Conservation (phyloP, 2,329 filamentous ascomycete genomes). For the Aplosporella prunicola region DNA sequence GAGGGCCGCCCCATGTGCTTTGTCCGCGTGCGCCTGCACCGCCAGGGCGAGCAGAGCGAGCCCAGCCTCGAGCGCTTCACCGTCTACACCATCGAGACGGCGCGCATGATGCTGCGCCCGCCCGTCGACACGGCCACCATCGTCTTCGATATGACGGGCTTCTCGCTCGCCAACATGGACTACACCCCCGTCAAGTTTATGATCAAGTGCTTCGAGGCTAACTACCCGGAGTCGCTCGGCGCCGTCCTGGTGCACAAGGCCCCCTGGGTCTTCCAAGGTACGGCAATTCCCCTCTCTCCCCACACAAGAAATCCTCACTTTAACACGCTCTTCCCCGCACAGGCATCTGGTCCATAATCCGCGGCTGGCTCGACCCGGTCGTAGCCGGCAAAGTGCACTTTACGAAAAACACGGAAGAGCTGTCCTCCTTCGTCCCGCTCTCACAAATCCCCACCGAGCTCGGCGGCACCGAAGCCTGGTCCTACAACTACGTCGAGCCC, state of each 20-base stretch:
- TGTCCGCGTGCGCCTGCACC: constrained; percentile 74
- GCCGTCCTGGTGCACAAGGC: constrained; percentile 89
- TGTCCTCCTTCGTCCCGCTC: constrained; percentile 65
- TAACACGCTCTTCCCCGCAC: constrained; percentile 1
- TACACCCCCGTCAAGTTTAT: constrained; percentile 97
- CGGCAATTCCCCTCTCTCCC: constrained; percentile 18
- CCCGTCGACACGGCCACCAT: constrained; percentile 91
- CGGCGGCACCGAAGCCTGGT: constrained; percentile 77
- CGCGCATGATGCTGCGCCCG: constrained; percentile 67
- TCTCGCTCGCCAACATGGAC: constrained; percentile 95
- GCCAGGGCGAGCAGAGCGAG: constrained; percentile 70
- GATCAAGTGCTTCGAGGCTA: constrained; percentile 98
- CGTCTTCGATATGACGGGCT: constrained; percentile 92
- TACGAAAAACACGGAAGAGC: constrained; percentile 69
- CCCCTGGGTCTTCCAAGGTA: constrained; percentile 92
- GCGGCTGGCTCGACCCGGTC: constrained; percentile 92
- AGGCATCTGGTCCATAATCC: constrained; percentile 95
- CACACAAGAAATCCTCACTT: no score
- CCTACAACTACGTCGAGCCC: constrained; percentile 75
- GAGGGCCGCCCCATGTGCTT: constrained; percentile 77
- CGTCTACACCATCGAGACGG: constrained; percentile 88
- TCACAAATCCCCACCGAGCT: constrained; percentile 70
- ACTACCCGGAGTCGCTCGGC: constrained; percentile 90
- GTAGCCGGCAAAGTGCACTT: constrained; percentile 93
- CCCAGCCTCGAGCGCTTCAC: constrained; percentile 80